Base-by-base conservation (phyloP, 768 basidiomycete genomes). In the Auriscalpium microsporum region DNA sequence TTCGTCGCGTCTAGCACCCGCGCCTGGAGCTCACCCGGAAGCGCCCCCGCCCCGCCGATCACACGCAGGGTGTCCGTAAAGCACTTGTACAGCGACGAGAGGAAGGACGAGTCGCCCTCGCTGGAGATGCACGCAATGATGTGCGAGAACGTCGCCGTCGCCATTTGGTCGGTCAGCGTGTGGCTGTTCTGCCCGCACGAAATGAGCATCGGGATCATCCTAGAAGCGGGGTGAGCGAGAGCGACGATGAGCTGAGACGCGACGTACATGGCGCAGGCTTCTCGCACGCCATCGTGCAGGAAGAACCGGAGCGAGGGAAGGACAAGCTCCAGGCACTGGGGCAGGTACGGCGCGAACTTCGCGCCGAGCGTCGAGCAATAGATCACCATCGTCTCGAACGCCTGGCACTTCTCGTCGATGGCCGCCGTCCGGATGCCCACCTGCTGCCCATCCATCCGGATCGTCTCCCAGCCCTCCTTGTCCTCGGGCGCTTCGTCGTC, bases 391-490 rank as follows among this genome's bases (percentile, higher is more conserved):
- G 87, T 90, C 64, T 90, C 87, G 60, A 91, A 90, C 2, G 90
- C 90, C 64, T 89, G 86, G 55, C 88, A 89, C 64, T 92, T 92
- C 61, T 93, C 89, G 64, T 92, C 90, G 62, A 93, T 82, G 1
- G 81, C 80, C 0, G 87, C 83, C 3, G 89, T 92, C 53, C 85
- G 79, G 58, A 92, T 87, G 1, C 86, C 87, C 23, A 90, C 76
- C 16, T 81, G 78, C 49, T 85, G 83, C 0, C 90, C 90, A 49
- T 90, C 87, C 75, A 90, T 80, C 7, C 77, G 75, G 57, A 91
- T 77, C 1, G 84, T 87, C 63, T 88, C 87, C 83, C 83, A 91
- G 10, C 87, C 87, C 37, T 90, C 86, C 11, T 80, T 76, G 21
- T 84, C 83, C 46, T 78, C 76, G 1, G 67, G 61, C 8, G 73